Conservation (phyloP, 2,329 filamentous ascomycete species). For the Metarhizium humberi region DNA sequence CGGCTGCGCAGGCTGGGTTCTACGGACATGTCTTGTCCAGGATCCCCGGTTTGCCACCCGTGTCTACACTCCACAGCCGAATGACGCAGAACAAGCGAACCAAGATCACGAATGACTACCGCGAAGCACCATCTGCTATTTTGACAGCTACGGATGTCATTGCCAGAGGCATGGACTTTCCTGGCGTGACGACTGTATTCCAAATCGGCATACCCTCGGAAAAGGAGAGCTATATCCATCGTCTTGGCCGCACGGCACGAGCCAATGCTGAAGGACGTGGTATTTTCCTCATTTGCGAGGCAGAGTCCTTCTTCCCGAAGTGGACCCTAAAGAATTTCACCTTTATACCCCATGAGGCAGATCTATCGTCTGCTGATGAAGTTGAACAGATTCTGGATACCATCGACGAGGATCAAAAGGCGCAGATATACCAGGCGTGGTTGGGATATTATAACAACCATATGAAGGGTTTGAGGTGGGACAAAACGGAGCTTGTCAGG, state of each 20-base stretch:
- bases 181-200: slow-evolving; percentile 57
- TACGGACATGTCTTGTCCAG: slow-evolving; percentile 35
- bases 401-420: slow-evolving; percentile 35
- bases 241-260: slow-evolving; percentile 57
- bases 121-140: slow-evolving; percentile 40
- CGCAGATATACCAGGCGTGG: slow-evolving; percentile 47
- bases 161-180: slow-evolving; percentile 65
- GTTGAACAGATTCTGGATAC: slow-evolving; percentile 27
- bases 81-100: slow-evolving; percentile 41
- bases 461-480: slow-evolving; percentile 34
- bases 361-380: slow-evolving; percentile 31
- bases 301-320: slow-evolving; percentile 41
- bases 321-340: slow-evolving; percentile 44
- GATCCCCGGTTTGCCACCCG: slow-evolving; percentile 30
- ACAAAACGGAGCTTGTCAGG: slow-evolving; percentile 34
- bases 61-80: slow-evolving; percentile 39
- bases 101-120: slow-evolving; percentile 53
- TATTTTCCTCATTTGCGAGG: slow-evolving; percentile 45
- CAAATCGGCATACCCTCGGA: slow-evolving; percentile 51
- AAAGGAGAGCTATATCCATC: slow-evolving; percentile 58
- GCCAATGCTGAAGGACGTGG: slow-evolving; percentile 56
- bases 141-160: slow-evolving; percentile 64
- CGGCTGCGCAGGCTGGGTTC: slow-evolving; percentile 41
- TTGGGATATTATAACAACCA: slow-evolving; percentile 46
- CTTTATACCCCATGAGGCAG: slow-evolving; percentile 35